Evolutionary conservation across 2,329 filamentous ascomycete genomes (phyloP).

Genomic region (Thielaviopsis punctulata): DNA sequence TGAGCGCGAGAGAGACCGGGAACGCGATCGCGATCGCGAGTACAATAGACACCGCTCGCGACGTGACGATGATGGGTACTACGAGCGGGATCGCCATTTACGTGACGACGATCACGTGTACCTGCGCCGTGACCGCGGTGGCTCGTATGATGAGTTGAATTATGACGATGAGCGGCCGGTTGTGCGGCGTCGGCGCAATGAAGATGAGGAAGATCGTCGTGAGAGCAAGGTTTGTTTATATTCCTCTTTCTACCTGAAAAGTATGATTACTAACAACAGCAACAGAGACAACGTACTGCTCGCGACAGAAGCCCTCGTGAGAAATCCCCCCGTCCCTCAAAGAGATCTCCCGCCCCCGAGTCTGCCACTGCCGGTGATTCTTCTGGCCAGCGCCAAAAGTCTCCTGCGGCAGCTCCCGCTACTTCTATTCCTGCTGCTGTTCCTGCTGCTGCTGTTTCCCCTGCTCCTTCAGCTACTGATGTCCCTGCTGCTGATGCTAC

Average conservation of each 20-base stretch:
- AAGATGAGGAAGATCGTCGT: constrained; percentile 58
- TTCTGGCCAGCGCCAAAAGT: constrained; percentile 8
- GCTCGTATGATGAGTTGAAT: constrained; percentile 72
- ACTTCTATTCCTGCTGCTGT: background rate
- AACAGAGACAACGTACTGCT: constrained; percentile 28
- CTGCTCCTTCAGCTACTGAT: background rate
- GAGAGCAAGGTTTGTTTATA: constrained; percentile 42
- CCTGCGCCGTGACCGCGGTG: constrained; percentile 65
- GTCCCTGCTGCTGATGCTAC: background rate
- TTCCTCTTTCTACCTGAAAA: background rate
- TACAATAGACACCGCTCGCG: constrained; percentile 16
- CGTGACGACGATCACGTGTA: constrained; percentile 80
- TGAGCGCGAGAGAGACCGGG: constrained; percentile 23
- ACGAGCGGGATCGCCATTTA: constrained; percentile 74
- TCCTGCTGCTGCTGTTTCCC: background rate
- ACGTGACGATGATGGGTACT: constrained; percentile 19
- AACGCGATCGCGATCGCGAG: constrained; percentile 27
- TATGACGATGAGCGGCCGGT: constrained; percentile 63
- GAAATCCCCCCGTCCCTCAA: constrained; percentile 37
- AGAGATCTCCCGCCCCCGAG: constrained; percentile 29
- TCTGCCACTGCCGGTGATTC: no score
- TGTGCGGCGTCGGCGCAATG: constrained; percentile 54
- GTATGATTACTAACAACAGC: background rate
- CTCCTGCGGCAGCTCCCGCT: background rate
- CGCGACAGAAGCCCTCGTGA: constrained; percentile 28